phyloP scores from a whole-genome alignment of 1,284 basidiomycete genomes.

The Apiotrichum domesticum region DNA sequence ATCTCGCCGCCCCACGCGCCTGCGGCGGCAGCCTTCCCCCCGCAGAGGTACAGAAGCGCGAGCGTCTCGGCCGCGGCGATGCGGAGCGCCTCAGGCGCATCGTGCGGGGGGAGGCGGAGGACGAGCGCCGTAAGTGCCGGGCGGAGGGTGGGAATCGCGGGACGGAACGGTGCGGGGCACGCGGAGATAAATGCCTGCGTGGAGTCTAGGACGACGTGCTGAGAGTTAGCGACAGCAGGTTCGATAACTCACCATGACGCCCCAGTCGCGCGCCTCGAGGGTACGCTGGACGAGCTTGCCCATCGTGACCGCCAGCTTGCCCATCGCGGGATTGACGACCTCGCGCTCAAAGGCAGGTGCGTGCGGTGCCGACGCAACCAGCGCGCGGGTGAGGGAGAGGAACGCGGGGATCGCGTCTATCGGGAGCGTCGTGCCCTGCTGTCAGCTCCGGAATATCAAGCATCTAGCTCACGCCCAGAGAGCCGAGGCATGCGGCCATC shows the following conservation, averaged over 20 bases:
- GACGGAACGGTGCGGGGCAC: slow-evolving; percentile 40
- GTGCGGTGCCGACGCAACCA: slow-evolving; percentile 24
- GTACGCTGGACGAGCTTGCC: slow-evolving; percentile 28
- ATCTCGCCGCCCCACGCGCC: slow-evolving; percentile 35
- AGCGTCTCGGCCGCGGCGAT: slow-evolving; percentile 23
- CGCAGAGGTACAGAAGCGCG: slow-evolving; percentile 31
- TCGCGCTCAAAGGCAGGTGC: slow-evolving; percentile 43
- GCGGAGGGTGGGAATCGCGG: slow-evolving; percentile 26
- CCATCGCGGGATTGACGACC: slow-evolving; percentile 38
- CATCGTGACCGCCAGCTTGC: slow-evolving; percentile 36
- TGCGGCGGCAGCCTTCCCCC: slow-evolving; percentile 39
- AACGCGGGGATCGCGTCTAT: slow-evolving; percentile 8
- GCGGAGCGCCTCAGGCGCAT: slow-evolving; percentile 2
- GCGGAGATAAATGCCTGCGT: slow-evolving; percentile 28
- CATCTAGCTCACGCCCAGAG: slow-evolving; percentile 22
- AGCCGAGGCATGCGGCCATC: slow-evolving; percentile 29
- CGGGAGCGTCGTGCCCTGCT: slow-evolving; percentile 3
- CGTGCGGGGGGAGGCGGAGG: slow-evolving; percentile 19
- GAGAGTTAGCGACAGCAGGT: not conserved
- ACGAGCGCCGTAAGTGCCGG: slow-evolving; percentile 24
- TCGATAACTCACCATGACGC: slow-evolving; percentile 19
- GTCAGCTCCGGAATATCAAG: not conserved
- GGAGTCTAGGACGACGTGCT: slow-evolving; percentile 19
- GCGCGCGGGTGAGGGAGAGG: slow-evolving; percentile 22
- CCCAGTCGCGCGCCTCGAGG: slow-evolving; percentile 20